Conservation (phyloP, 805 yeast species). For the Barnettozyma sp. region DNA sequence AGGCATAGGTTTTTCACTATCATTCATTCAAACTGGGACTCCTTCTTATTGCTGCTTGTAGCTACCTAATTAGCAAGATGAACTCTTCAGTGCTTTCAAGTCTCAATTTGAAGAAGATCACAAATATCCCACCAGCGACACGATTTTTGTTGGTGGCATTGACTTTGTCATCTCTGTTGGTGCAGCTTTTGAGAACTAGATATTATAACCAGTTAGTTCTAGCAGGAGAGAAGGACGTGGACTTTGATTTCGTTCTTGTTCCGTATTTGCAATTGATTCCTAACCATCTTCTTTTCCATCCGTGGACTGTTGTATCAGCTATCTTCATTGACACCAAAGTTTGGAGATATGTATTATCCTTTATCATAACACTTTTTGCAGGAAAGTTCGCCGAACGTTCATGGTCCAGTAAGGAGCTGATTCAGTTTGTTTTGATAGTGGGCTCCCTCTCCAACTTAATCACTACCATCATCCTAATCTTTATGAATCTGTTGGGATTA, state of each 20-base stretch:
- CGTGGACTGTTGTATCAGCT: constrained; percentile 59
- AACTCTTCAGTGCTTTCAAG: constrained; percentile 15
- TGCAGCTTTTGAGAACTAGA: constrained; percentile 37
- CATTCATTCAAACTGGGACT: constrained; percentile 21
- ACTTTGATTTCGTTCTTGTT: constrained; percentile 39
- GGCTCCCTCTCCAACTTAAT: constrained; percentile 49
- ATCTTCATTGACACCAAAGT: constrained; percentile 56
- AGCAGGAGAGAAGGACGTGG: constrained; percentile 20
- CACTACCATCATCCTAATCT: constrained; percentile 22
- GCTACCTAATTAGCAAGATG: constrained; percentile 22
- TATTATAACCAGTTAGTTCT: constrained; percentile 24
- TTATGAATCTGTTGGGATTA: constrained; percentile 20
- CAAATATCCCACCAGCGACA: constrained; percentile 41
- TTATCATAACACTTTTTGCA: constrained; percentile 45
- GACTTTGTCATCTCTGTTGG: constrained; percentile 32
- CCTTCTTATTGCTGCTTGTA: constrained; percentile 17
- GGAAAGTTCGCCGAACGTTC: constrained; percentile 60
- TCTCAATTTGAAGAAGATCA: constrained; percentile 18
- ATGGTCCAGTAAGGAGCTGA: constrained; percentile 53
- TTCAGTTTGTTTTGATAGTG: constrained; percentile 39
- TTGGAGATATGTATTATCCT: constrained; percentile 39
- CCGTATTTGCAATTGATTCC: constrained; percentile 65
- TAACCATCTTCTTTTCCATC: constrained; percentile 42
- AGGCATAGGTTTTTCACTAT: too few relatives aligned
- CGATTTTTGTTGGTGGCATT: constrained; percentile 36